Conservation (phyloP, 176 grass and related monocot species). For the Panicum miliaceum region DNA sequence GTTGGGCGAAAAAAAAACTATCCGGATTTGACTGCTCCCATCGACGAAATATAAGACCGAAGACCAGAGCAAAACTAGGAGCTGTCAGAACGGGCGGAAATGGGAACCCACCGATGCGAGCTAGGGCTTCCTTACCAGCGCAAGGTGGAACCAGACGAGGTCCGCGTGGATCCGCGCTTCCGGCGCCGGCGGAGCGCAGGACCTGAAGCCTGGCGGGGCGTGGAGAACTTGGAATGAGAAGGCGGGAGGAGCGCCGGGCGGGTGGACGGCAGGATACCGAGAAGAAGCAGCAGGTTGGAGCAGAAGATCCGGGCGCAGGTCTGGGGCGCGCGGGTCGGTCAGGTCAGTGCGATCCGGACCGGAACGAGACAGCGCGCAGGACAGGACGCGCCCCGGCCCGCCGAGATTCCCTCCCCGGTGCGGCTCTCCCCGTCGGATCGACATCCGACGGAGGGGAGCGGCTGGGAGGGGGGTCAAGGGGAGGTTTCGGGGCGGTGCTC, state of each 20-base stretch:
- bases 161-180: not conserved
- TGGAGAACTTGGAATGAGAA: slow-evolving; percentile 2
- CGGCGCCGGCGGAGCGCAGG: not conserved
- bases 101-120: not conserved
- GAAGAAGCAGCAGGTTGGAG: not conserved
- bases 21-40: not conserved
- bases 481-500: not conserved
- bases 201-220: not conserved
- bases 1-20: not conserved
- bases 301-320: slow-evolving; percentile 31
- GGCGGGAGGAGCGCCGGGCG: not conserved
- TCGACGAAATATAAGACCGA: not conserved
- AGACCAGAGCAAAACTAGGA: not conserved
- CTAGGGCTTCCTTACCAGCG: not conserved
- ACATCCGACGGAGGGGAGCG: not conserved
- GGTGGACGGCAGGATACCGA: not conserved
- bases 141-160: not conserved
- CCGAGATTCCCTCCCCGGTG: slow-evolving; percentile 25
- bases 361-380: not conserved
- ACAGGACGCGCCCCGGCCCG: not conserved
- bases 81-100: not conserved
- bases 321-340: not conserved
- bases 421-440: not conserved
- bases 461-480: not conserved
- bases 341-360: not conserved